Percentiles rank a stretch among this genome's conserved stretches.
Evolutionary conservation across 192 early-diverging fungal genomes (phyloP).

Genomic region (Gigaspora rosea): DNA sequence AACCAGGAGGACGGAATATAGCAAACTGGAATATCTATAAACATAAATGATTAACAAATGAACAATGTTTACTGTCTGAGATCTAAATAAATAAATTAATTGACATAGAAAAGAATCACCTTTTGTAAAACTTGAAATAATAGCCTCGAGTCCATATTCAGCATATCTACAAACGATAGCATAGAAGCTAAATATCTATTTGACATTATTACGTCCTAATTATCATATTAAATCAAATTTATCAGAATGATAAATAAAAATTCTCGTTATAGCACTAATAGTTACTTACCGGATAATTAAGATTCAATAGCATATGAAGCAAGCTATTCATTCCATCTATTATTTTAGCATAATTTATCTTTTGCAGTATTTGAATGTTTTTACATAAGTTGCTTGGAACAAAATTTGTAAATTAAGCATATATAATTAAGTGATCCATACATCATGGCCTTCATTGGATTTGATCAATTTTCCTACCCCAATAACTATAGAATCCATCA

Average conservation of each 20-base stretch:
- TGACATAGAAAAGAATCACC: neutral
- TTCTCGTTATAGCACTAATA: neutral
- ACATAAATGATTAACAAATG: neutral
- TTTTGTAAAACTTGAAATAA: constrained; percentile 18
- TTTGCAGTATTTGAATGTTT: neutral
- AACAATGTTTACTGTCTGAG: neutral
- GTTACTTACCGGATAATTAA: neutral
- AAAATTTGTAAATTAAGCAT: neutral
- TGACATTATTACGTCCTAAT: neutral
- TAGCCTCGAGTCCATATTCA: neutral
- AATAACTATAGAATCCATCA: constrained; percentile 13
- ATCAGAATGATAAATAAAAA: neutral
- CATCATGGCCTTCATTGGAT: neutral
- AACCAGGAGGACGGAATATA: neutral
- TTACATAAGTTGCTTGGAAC: neutral
- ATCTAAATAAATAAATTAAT: neutral
- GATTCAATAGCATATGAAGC: neutral
- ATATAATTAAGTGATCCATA: neutral
- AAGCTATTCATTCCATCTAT: constrained; percentile 7
- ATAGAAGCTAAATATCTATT: constrained; percentile 4
- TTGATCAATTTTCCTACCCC: constrained; percentile 2
- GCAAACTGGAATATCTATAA: constrained; percentile 5
- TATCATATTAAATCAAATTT: neutral
- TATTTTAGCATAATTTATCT: neutral
- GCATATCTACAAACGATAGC: neutral